Evolutionary conservation across 1,139 yeast genomes (phyloP).

Genomic region (Diutina sp.): DNA sequence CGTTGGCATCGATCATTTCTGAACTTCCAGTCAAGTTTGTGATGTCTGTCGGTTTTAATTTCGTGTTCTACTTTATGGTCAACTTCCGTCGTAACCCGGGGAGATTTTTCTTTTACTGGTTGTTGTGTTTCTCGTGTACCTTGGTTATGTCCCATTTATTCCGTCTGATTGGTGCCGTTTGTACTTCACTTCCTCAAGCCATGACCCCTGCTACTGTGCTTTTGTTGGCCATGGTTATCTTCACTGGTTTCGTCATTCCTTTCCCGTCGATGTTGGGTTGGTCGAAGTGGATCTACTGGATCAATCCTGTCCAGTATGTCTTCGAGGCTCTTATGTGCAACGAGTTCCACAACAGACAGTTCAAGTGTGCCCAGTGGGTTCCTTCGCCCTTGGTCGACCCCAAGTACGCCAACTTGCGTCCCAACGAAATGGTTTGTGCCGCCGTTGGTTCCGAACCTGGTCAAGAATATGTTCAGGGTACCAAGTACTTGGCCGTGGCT

Average conservation of each 20-base stretch:
- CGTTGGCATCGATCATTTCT: constrained; percentile 9
- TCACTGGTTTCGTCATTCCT: constrained; percentile 10
- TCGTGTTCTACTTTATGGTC: constrained; percentile 9
- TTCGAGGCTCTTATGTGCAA: constrained; percentile 10
- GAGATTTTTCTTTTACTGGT: constrained; percentile 9
- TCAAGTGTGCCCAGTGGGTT: constrained; percentile 30
- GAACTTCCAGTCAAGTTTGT: constrained; percentile 9
- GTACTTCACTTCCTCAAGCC: constrained; percentile 10
- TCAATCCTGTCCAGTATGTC: constrained; percentile 9
- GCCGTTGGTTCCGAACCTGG: constrained; percentile 59
- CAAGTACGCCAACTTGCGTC: constrained; percentile 23
- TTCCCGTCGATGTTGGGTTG: constrained; percentile 10
- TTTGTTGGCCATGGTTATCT: constrained; percentile 10
- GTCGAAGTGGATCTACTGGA: constrained; percentile 10
- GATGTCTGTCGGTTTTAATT: constrained; percentile 8
- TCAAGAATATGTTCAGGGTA: constrained; percentile 38
- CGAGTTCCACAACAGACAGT: constrained; percentile 14
- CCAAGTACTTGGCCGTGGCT: constrained; percentile 33
- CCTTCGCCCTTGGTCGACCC: constrained; percentile 29
- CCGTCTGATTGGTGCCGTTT: constrained; percentile 9
- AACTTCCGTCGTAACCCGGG: constrained; percentile 9
- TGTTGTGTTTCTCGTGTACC: constrained; percentile 5
- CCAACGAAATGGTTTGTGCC: constrained; percentile 40
- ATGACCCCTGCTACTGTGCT: constrained; percentile 10
- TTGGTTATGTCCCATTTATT: constrained; percentile 10